phyloP scores from a whole-genome alignment of 2,329 filamentous ascomycete species.

The Lomentospora prolificans region DNA sequence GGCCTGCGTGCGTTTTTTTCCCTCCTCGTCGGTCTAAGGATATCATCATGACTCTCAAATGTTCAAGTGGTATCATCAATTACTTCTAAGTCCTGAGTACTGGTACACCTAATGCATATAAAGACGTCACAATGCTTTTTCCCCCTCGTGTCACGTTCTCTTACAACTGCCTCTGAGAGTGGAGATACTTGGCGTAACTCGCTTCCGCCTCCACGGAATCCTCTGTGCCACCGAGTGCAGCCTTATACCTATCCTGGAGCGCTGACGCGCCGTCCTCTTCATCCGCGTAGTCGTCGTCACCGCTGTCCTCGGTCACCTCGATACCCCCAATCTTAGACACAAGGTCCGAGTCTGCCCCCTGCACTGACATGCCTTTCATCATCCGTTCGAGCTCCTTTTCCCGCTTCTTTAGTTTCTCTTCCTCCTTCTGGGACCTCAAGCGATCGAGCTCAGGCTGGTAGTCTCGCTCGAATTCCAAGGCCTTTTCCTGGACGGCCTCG shows the following conservation, averaged over 20 bases:
- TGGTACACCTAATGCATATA: neutral
- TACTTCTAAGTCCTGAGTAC: neutral
- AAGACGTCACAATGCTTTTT: neutral
- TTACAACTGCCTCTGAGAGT: constrained; percentile 27
- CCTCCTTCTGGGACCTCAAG: constrained; percentile 63
- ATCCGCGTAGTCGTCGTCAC: constrained; percentile 49
- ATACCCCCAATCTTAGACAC: constrained; percentile 29
- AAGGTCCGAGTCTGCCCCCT: constrained; percentile 16
- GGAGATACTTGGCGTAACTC: constrained; percentile 53
- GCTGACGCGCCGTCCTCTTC: constrained; percentile 52
- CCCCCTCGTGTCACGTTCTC: neutral
- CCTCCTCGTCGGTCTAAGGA: neutral
- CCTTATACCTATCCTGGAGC: constrained; percentile 65
- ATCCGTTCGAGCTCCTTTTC: constrained; percentile 82
- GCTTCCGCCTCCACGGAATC: constrained; percentile 42
- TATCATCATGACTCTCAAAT: neutral
- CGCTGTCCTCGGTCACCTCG: constrained; percentile 37
- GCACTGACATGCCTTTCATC: constrained; percentile 78
- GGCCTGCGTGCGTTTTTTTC: neutral
- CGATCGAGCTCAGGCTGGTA: constrained; percentile 88
- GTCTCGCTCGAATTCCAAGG: constrained; percentile 76
- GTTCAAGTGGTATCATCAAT: constrained; percentile 7
- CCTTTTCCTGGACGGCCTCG: constrained; percentile 75
- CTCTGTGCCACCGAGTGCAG: constrained; percentile 55
- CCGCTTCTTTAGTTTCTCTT: constrained; percentile 59